Evolutionary conservation across 257 asterid species (phyloP).

Genomic region (Rehmannia glutinosa): DNA sequence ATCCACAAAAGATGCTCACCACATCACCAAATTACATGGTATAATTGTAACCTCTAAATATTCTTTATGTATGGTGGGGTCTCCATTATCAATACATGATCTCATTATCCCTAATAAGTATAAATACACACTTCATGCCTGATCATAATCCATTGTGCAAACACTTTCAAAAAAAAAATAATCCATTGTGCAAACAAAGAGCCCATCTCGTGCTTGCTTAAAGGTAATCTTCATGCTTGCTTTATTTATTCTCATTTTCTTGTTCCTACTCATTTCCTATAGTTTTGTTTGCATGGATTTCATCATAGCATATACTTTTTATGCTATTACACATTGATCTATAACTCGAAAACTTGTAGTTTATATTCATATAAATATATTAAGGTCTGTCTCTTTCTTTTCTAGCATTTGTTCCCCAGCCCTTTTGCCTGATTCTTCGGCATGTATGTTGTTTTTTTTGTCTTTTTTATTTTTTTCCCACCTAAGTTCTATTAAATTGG

Average conservation of each 20-base stretch:
- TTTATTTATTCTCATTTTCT: slow-evolving; percentile 6
- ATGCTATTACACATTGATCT: no score
- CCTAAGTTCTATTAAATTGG: no score
- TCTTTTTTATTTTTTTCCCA: no score
- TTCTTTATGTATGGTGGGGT: slow-evolving; percentile 25
- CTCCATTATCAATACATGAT: slow-evolving; percentile 26
- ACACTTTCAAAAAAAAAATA: no score
- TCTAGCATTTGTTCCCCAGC: no score
- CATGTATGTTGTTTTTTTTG: not conserved
- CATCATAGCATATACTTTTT: slow-evolving; percentile 16
- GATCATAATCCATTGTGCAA: slow-evolving; percentile 20
- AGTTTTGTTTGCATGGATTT: slow-evolving; percentile 8
- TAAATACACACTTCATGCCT: slow-evolving; percentile 23
- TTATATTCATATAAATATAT: not conserved
- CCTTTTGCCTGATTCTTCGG: no score
- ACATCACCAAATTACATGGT: slow-evolving; percentile 27
- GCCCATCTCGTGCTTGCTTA: slow-evolving; percentile 12
- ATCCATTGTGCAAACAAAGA: slow-evolving; percentile 23
- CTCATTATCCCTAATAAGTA: slow-evolving; percentile 19
- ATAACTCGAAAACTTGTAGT: no score
- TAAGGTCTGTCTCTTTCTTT: not conserved
- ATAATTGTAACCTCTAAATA: slow-evolving; percentile 17
- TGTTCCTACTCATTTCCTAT: not conserved
- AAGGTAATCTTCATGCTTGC: slow-evolving; percentile 18
- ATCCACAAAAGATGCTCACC: slow-evolving; percentile 22